Conservation (phyloP, 257 asterid species). For the Leptodermis oblonga region DNA sequence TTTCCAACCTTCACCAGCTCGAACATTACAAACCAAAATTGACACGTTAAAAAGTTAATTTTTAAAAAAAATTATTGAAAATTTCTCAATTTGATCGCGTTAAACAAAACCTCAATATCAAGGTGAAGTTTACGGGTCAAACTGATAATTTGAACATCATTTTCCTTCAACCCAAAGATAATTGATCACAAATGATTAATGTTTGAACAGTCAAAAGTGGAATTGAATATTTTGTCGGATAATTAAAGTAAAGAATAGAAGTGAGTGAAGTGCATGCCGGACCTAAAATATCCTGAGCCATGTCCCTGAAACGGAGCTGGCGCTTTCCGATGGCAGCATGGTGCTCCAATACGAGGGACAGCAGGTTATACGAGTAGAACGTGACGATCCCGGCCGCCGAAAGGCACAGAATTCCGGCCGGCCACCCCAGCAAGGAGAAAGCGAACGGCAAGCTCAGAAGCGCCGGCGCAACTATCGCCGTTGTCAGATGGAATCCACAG, state of each 20-base stretch:
- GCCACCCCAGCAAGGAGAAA: constrained; percentile 55
- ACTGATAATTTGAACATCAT: too few species aligned
- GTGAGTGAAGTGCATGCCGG: background rate
- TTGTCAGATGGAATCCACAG: constrained; percentile 66
- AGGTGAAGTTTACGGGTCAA: too few species aligned
- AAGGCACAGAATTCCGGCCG: constrained; percentile 49
- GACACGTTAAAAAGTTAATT: too few species aligned
- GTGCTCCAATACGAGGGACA: constrained; percentile 58
- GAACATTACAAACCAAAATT: too few species aligned
- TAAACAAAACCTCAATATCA: too few species aligned
- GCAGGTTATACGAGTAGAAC: constrained; percentile 57
- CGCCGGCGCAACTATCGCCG: constrained; percentile 67
- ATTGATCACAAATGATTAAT: too few species aligned
- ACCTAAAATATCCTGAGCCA: constrained; percentile 78
- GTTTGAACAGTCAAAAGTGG: background rate
- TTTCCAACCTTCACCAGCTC: too few species aligned
- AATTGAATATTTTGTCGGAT: too few species aligned
- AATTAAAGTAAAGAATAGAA: too few species aligned
- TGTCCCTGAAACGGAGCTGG: constrained; percentile 63
- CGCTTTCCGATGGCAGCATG: constrained; percentile 55
- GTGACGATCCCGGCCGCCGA: constrained; percentile 43
- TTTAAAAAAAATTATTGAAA: too few species aligned
- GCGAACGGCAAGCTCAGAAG: constrained; percentile 58
- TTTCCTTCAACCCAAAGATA: too few species aligned
- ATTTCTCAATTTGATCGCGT: too few species aligned